phyloP scores from a whole-genome alignment of 1,139 yeast genomes.

The Candida sp. region DNA sequence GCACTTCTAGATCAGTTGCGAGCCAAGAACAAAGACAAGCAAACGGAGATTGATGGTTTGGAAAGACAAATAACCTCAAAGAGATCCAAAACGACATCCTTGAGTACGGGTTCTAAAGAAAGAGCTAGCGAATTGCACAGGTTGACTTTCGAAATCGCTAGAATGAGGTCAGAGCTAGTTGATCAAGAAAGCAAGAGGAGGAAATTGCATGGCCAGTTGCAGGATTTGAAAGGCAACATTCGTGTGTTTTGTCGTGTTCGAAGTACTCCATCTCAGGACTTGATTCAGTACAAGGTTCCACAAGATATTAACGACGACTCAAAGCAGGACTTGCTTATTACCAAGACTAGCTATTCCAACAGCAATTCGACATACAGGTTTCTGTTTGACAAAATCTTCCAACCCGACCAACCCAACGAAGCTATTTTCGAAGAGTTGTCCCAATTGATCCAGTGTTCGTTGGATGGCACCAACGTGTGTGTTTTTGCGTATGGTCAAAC shows the following conservation, averaged over 20 bases:
- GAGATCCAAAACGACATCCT: neutral
- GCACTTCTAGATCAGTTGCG: slow-evolving; percentile 8
- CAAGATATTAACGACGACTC: slow-evolving; percentile 51
- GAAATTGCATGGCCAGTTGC: slow-evolving; percentile 73
- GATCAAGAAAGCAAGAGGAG: slow-evolving; percentile 46
- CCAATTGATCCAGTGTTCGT: slow-evolving; percentile 84
- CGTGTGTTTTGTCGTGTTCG: slow-evolving; percentile 89
- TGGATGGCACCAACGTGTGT: slow-evolving; percentile 93
- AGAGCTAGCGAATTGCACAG: slow-evolving; percentile 5
- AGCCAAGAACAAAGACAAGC: slow-evolving; percentile 12
- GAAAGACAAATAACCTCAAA: neutral
- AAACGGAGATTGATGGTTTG: slow-evolving; percentile 7
- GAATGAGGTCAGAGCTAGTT: slow-evolving; percentile 17
- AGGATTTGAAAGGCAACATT: slow-evolving; percentile 90
- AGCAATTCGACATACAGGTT: slow-evolving; percentile 41
- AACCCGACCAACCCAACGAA: slow-evolving; percentile 52
- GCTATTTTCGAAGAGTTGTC: slow-evolving; percentile 85
- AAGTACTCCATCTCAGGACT: slow-evolving; percentile 49
- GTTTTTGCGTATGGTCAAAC: slow-evolving; percentile 99
- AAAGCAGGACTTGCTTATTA: slow-evolving; percentile 48
- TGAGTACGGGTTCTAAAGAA: neutral
- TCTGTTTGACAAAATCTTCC: slow-evolving; percentile 81
- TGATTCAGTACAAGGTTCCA: slow-evolving; percentile 43
- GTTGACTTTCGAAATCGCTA: slow-evolving; percentile 21
- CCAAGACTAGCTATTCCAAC: slow-evolving; percentile 25